Percentiles rank a stretch among this genome's conserved stretches.
Evolutionary conservation across 768 basidiomycete species (phyloP).

Genomic region (Kwoniella dejecticola): DNA sequence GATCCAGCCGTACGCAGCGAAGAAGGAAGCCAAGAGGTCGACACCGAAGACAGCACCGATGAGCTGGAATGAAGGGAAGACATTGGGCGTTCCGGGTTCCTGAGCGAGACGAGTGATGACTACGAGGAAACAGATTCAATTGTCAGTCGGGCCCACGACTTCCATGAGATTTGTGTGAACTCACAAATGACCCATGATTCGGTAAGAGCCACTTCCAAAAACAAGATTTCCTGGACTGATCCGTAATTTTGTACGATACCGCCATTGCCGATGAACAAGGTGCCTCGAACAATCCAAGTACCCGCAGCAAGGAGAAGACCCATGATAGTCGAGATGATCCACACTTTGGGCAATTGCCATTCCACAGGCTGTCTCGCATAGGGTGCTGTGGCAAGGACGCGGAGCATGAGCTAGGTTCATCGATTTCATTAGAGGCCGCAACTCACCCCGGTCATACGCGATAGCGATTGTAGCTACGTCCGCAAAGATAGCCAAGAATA

Average conservation of each 20-base stretch:
- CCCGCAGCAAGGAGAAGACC: constrained; percentile 58
- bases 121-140: background rate
- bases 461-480: constrained; percentile 62
- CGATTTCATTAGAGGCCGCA: background rate
- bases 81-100: constrained; percentile 50
- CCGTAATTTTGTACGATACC: constrained; percentile 61
- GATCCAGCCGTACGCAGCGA: constrained; percentile 59
- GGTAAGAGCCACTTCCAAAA: constrained; percentile 61
- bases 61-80: constrained; percentile 58
- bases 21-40: constrained; percentile 59
- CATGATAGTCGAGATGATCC: constrained; percentile 60
- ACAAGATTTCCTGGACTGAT: constrained; percentile 59
- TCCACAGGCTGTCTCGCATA: constrained; percentile 59
- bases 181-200: constrained; percentile 59
- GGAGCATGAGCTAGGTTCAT: background rate
- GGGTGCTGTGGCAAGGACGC: constrained; percentile 45
- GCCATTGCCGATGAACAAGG: constrained; percentile 57
- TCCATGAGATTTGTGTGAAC: constrained; percentile 7
- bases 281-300: constrained; percentile 60
- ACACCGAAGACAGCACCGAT: constrained; percentile 53
- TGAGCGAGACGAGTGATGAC: constrained; percentile 55
- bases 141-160: constrained; percentile 1
- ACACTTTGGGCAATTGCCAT: constrained; percentile 62
- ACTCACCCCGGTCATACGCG: constrained; percentile 58
- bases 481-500: constrained; percentile 60